Conservation (phyloP, 768 basidiomycete genomes). For the Termitomyces sp. region DNA sequence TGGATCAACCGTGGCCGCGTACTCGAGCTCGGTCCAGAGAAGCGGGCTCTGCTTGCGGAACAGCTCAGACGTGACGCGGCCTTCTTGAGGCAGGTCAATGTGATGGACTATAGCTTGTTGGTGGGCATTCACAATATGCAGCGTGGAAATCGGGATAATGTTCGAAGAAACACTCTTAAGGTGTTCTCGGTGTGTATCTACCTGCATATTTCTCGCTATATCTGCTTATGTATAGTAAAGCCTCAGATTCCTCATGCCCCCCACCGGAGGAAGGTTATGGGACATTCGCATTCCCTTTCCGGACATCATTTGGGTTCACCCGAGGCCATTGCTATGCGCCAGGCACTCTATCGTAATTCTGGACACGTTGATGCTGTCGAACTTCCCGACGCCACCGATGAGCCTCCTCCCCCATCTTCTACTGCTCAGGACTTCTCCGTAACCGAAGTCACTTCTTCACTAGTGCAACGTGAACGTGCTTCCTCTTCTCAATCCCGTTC, state of each 20-base stretch:
- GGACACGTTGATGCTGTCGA: constrained; percentile 52
- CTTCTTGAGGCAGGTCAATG: constrained; percentile 74
- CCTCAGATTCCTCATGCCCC: constrained; percentile 60
- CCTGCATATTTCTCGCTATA: neutral
- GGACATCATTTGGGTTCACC: constrained; percentile 42
- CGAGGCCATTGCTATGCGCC: constrained; percentile 81
- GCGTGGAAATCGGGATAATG: constrained; percentile 88
- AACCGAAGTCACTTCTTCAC: neutral
- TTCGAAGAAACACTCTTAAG: constrained; percentile 85
- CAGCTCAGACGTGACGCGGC: constrained; percentile 87
- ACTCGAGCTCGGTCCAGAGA: constrained; percentile 95
- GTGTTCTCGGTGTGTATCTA: constrained; percentile 77
- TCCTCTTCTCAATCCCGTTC: neutral
- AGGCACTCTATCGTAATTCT: constrained; percentile 73
- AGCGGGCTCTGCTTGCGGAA: constrained; percentile 85
- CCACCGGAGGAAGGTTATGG: constrained; percentile 50
- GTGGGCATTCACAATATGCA: constrained; percentile 92
- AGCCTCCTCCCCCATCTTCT: constrained; percentile 4
- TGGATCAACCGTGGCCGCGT: constrained; percentile 82
- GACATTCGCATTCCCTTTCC: constrained; percentile 27
- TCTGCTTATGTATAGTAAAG: constrained; percentile 30
- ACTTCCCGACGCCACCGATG: constrained; percentile 19
- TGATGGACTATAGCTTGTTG: constrained; percentile 97
- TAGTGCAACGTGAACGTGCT: neutral
- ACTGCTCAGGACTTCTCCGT: neutral